Base-by-base conservation (phyloP, 2,329 filamentous ascomycete genomes). In the Beauveria pseudobassiana region DNA sequence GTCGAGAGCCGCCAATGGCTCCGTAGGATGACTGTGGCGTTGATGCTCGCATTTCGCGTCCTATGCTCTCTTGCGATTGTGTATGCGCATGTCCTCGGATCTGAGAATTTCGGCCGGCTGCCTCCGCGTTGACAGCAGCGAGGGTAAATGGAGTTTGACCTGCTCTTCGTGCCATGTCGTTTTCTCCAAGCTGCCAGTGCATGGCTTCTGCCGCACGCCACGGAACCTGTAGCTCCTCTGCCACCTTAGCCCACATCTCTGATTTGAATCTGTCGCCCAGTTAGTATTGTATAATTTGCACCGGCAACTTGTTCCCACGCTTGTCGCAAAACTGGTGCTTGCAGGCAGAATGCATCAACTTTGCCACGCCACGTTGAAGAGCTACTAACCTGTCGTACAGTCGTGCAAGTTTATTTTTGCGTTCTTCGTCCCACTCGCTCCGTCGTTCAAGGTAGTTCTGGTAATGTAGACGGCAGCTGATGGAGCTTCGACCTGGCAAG, bases 221-320 rank as follows among this genome's bases (percentile, higher is more conserved):
- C 42, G 93, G 95, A 62, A 97, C 88, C 34, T 87, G 87, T 87
- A 99, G 93, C 75, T 98, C 93, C 73, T 95, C 91, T 48, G 93
- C 92, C 24, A 98, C 90, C 70, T 93, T 95, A 63, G 90, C 87
- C 93, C 93, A 99, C 91, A 98, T 98, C 72, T 98, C 92, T 65
- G 90, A 86, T 76, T 97, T 97, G 80, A 97, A 96, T 75, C 93
- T 98, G 72, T 42, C 16, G 7, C 10, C 14, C 8, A n/a, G 42
- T 57, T 48, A 57, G 54, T 18, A 26, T 48, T 24, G 42, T 14
- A 26, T 30, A 2, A 18, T 50, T 40, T 51, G 28, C 20, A 14
- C 38, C 10, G 6, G 43, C 7, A 6, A 5, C 3, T 28, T 22
- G 42, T 26, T n/a, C 7, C 10, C 5, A 22, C 34, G 14, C 16